Conservation (phyloP, 176 grass and related monocot genomes). For the Eleusine coracana region DNA sequence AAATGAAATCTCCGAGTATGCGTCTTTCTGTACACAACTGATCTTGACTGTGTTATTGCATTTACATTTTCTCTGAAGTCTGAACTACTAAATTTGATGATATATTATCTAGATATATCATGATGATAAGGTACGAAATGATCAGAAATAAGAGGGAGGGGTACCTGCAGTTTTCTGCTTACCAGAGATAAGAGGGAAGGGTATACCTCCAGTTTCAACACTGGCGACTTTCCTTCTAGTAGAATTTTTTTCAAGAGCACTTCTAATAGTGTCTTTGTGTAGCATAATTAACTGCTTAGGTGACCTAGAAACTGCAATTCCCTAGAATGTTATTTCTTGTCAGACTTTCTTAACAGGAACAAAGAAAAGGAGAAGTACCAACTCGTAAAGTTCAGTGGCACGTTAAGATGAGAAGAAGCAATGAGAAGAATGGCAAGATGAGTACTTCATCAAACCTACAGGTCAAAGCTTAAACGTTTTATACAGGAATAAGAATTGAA, state of each 20-base stretch:
- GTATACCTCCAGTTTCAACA: constrained; percentile 50
- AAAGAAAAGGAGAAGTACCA: neutral
- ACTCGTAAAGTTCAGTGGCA: no score
- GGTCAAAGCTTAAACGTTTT: neutral
- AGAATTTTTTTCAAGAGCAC: constrained; percentile 64
- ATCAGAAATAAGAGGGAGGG: no score
- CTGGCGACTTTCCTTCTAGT: constrained; percentile 56
- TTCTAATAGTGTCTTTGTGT: constrained; percentile 63
- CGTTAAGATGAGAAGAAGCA: no score
- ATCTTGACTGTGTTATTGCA: no score
- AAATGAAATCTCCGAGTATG: no score
- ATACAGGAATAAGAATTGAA: neutral
- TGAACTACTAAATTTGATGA: no score
- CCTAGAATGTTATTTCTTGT: constrained; percentile 52
- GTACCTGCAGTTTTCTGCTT: no score
- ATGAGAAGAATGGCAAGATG: neutral
- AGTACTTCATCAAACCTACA: neutral
- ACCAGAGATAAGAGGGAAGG: constrained; percentile 19
- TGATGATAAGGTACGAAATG: no score
- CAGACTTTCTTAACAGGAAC: constrained; percentile 11
- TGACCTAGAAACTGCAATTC: constrained; percentile 54
- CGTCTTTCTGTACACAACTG: no score
- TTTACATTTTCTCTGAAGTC: no score
- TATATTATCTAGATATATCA: no score
- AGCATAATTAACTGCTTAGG: constrained; percentile 66